Evolutionary conservation across 2,329 filamentous ascomycete species (phyloP).

Genomic region (Fusarium illudens): DNA sequence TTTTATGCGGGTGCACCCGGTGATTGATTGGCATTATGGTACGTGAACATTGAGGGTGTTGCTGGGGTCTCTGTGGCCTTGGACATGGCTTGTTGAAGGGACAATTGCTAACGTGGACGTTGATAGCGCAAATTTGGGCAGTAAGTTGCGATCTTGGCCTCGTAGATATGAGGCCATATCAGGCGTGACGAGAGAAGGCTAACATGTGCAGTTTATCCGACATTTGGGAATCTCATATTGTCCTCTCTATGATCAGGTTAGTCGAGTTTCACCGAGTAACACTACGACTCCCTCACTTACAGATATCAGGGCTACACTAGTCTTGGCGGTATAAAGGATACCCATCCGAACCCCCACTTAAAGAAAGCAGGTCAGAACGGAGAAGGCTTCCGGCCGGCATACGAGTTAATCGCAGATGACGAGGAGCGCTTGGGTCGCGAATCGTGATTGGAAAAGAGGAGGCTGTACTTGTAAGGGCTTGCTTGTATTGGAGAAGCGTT

Average conservation of each 20-base stretch:
- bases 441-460: constrained; percentile 45
- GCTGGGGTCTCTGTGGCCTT: background rate
- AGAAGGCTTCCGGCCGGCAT: constrained; percentile 73
- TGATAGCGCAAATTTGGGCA: constrained; percentile 82
- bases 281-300: background rate
- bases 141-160: constrained; percentile 61
- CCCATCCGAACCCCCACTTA: constrained; percentile 78
- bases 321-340: constrained; percentile 89
- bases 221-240: constrained; percentile 86
- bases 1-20: constrained; percentile 93
- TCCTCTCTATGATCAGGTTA: constrained; percentile 74
- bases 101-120: background rate
- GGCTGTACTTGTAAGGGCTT: constrained; percentile 28
- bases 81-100: background rate
- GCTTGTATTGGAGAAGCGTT: constrained; percentile 3
- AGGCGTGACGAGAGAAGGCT: constrained; percentile 5
- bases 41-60: background rate
- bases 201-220: constrained; percentile 71
- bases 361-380: constrained; percentile 31
- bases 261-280: background rate
- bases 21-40: constrained; percentile 91
- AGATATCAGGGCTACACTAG: constrained; percentile 76
- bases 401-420: constrained; percentile 76
- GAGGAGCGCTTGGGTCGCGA: constrained; percentile 82
- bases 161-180: background rate